Percentiles rank a stretch among this genome's conserved stretches.
phyloP scores from a whole-genome alignment of 2,329 filamentous ascomycete genomes.

The Pseudodiploospora longispora region DNA sequence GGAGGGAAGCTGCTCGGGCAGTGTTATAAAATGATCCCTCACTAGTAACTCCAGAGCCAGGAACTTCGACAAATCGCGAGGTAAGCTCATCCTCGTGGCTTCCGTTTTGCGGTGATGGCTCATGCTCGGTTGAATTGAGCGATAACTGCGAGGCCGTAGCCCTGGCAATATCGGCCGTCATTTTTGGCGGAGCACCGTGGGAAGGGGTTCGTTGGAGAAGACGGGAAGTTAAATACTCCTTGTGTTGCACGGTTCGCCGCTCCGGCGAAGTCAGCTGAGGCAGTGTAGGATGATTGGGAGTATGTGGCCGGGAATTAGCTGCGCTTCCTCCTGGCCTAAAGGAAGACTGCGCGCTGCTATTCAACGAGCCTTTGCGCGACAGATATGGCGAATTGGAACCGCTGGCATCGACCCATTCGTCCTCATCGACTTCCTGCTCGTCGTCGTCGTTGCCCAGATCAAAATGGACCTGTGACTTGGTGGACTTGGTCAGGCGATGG shows the following conservation, averaged over 20 bases:
- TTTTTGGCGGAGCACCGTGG: constrained; percentile 53
- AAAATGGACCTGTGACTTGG: constrained; percentile 52
- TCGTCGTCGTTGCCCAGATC: constrained; percentile 47
- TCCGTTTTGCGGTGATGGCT: constrained; percentile 17
- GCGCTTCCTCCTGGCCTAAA: constrained; percentile 28
- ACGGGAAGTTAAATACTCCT: constrained; percentile 59
- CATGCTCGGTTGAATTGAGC: constrained; percentile 20
- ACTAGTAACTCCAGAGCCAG: constrained; percentile 39
- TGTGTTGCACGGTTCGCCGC: constrained; percentile 36
- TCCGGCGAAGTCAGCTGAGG: constrained; percentile 22
- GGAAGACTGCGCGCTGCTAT: constrained; percentile 41
- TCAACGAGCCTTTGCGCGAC: constrained; percentile 38
- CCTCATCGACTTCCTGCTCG: constrained; percentile 32
- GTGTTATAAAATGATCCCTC: constrained; percentile 46
- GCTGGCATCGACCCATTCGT: constrained; percentile 62
- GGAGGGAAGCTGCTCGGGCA: constrained; percentile 20
- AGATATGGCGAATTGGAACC: constrained; percentile 52
- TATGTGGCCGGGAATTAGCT: constrained; percentile 27
- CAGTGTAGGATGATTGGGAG: constrained; percentile 19
- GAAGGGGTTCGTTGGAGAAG: constrained; percentile 57
- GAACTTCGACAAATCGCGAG: constrained; percentile 50
- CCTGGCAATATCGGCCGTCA: constrained; percentile 48
- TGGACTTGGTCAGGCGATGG: constrained; percentile 31
- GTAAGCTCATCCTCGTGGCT: constrained; percentile 42
- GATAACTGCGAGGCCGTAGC: constrained; percentile 31